Evolutionary conservation across 163 green algal species (phyloP), one percentile per base, ranked within the genome.

Genomic region (Volvox carteri): DNA sequence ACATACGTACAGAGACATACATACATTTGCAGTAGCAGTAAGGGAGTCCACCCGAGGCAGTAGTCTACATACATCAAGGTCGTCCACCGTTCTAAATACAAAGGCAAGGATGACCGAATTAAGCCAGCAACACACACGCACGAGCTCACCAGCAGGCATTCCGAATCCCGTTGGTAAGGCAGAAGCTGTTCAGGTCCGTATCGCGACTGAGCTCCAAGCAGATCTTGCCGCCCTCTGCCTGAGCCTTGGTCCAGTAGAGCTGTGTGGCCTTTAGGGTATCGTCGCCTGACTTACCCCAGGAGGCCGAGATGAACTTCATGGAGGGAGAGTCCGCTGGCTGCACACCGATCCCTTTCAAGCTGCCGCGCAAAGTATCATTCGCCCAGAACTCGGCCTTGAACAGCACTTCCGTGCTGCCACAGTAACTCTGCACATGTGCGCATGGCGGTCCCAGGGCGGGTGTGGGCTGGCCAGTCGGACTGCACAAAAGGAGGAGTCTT

Each of bases 301-400:
- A 77, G 7, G 41, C 3, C 14, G 28, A 35, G 12, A 62, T 42
- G n/a, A 48, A 78, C 39, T 48, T 48, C 28, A 62, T 65, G 39
- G 28, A 23, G 58, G 23, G 21, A 28, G 37, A 23, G 28, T 33
- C 25, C 37, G 37, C 28, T 23, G 74, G 37, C 54, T 76, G 37
- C 23, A 86, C 6, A n/a, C 25, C 39, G 12, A 86, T 46, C 28
- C 60, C 78, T 8, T 33, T 65, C 39, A 86, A 14, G 37, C 8
- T 16, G 56, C 60, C 12, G 41, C 78, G 78, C 28, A 28, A n/a
- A 0, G 19, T 35, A 25, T 86, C 78, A 44, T 77, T 21, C 25
- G 78, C 78, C 35, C 30, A 77, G 60, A 86, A 42, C 56, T 86
- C 78, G 25, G 28, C 41, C 44, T 86, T 76, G 18, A n/a, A 12